Evolutionary conservation across 1,284 basidiomycete species (phyloP), one percentile per base, ranked within the genome.

Genomic region (Ceratobasidium sp.): DNA sequence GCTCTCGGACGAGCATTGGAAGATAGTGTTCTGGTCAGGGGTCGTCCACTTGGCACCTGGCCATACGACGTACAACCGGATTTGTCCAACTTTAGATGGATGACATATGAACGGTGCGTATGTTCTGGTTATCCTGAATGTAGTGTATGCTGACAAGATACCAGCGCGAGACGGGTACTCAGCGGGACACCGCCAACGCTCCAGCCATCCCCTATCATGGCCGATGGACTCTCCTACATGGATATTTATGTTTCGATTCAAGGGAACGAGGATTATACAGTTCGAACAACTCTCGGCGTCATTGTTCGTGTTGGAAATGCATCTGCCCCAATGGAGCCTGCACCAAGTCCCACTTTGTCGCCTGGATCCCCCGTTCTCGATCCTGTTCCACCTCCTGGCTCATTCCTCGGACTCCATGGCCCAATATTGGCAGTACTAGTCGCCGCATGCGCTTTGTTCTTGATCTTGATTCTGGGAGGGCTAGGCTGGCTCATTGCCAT

Each of bases 21-120:
- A 20, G 49, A 28, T n/a, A 60, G 13, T 6, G 33, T 75, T 15
- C 20, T 2, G 7, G 46, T 75, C 42, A 60, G 49, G 42, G 61
- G 61, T 42, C 60, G 61, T 39, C 49, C 72, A 20, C 44, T 75
- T 18, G 13, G 46, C 10, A 55, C 23, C 39, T 66, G 58, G 58
- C 46, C 61, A 26, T 64, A 75, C 33, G 72, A 75, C 3, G 23
- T 51, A 18, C 44, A 55, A 10, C 72, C 72, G 5, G 61, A 75
- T 49, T 55, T 75, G 33, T 49, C 72, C 15, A 42, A 42, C 12
- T 64, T 75, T n/a, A 53, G 49, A 12, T 75, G 72, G 72, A 75
- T 75, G 72, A 15, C 13, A 18, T 75, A 64, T 28, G 72, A 75
- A 10, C 39, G 46, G 71, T 55, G 40, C 33, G 68, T 23, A 10